Evolutionary conservation across 352 stramenopile species (phyloP).

Genomic region (Phytophthora pinifolia): DNA sequence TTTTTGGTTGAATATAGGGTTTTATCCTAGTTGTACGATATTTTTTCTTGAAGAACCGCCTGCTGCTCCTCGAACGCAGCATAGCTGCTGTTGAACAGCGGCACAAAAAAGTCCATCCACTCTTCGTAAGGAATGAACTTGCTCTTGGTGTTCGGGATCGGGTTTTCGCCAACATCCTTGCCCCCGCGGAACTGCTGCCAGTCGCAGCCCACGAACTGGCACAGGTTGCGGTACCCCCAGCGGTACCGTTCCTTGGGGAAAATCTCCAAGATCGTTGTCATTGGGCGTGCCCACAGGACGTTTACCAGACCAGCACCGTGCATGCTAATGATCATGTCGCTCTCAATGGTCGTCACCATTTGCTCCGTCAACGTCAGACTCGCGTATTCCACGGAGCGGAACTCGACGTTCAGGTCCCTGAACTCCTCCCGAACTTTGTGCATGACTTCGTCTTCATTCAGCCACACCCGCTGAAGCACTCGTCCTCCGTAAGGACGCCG

Average conservation of each 20-base stretch:
- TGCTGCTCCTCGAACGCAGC: constrained; percentile 22
- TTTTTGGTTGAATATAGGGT: no score
- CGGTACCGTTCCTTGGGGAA: constrained; percentile 53
- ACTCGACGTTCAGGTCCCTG: constrained; percentile 33
- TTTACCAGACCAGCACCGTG: constrained; percentile 85
- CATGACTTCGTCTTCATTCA: constrained; percentile 64
- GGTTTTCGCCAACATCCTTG: constrained; percentile 29
- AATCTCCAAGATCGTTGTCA: constrained; percentile 72
- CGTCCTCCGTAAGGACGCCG: constrained; percentile 51
- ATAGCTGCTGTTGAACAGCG: constrained; percentile 37
- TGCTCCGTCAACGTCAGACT: constrained; percentile 56
- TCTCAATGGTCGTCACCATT: constrained; percentile 61
- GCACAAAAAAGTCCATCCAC: constrained; percentile 56
- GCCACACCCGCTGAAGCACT: constrained; percentile 57
- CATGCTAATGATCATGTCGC: constrained; percentile 82
- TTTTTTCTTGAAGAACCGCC: constrained; percentile 5
- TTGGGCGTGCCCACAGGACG: constrained; percentile 55
- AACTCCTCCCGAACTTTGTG: constrained; percentile 40
- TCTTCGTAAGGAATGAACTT: constrained; percentile 54
- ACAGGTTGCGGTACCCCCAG: constrained; percentile 81
- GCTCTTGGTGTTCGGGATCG: constrained; percentile 38
- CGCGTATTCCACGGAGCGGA: constrained; percentile 69
- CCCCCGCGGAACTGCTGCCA: constrained; percentile 62
- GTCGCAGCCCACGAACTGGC: constrained; percentile 65
- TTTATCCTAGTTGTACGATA: not conserved